These are phyloP conservation scores for Spiromastix sp. DNA, from an alignment of 2,329 filamentous ascomycete genomes.

Conservation along the genomic window DNA sequence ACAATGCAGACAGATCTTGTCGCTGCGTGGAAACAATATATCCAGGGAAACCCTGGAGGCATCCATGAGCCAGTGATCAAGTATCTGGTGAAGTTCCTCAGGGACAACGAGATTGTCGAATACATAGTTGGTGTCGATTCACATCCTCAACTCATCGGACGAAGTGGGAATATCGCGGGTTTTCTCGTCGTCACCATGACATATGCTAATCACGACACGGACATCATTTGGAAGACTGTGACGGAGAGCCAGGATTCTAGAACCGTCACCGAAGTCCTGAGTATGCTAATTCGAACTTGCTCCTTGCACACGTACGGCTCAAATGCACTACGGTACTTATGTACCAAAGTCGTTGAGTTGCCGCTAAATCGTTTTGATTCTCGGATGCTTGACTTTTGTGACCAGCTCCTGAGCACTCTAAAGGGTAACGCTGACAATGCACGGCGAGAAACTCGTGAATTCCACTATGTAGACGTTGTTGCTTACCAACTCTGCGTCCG, in stretches of 20 bases:
- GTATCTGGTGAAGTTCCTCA: slow-evolving; percentile 60
- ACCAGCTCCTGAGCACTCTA: slow-evolving; percentile 43
- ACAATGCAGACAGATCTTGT: slow-evolving; percentile 63
- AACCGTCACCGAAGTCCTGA: slow-evolving; percentile 68
- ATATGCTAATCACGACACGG: slow-evolving; percentile 62
- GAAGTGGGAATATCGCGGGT: slow-evolving; percentile 73
- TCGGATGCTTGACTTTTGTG: slow-evolving; percentile 52
- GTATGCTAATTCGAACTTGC: slow-evolving; percentile 48
- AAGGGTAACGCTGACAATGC: slow-evolving; percentile 25
- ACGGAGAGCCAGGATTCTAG: slow-evolving; percentile 72
- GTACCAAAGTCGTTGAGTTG: slow-evolving; percentile 57
- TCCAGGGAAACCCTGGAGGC: slow-evolving; percentile 34
- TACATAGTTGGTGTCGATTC: slow-evolving; percentile 87
- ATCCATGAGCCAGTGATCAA: slow-evolving; percentile 47
- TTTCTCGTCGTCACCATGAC: slow-evolving; percentile 73
- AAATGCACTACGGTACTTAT: slow-evolving; percentile 52
- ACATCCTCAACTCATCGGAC: slow-evolving; percentile 77
- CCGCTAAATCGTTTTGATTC: slow-evolving; percentile 53
- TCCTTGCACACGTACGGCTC: slow-evolving; percentile 31
- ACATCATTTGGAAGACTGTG: slow-evolving; percentile 76
- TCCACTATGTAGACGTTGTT: slow-evolving; percentile 26
- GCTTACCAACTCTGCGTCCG: slow-evolving; percentile 52
- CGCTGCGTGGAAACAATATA: slow-evolving; percentile 50
- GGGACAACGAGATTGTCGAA: slow-evolving; percentile 61
- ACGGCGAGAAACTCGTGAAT: slow-evolving; percentile 15